A percentile compares a stretch with the other conserved stretches of the same genome.
Conservation (phyloP, 306 rosid genomes). For the Castanopsis chinensis region DNA sequence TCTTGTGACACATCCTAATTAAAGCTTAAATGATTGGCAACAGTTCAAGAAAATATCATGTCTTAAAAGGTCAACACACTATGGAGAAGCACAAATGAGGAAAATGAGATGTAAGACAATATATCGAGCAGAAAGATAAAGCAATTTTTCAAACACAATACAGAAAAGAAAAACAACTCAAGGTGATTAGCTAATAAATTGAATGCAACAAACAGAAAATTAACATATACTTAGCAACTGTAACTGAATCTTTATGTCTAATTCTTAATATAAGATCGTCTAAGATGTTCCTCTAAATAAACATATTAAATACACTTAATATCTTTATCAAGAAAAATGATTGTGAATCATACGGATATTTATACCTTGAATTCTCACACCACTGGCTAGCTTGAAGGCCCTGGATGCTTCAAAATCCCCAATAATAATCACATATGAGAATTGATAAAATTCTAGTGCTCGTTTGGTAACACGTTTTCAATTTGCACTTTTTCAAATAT, state of each 20-base stretch:
- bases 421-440: slow-evolving; percentile 42
- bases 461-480: no score
- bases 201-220: neutral
- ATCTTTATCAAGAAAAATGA: neutral
- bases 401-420: slow-evolving; percentile 76
- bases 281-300: neutral
- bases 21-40: neutral
- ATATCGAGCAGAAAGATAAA: neutral
- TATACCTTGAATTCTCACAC: slow-evolving; percentile 90
- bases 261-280: neutral
- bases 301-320: neutral
- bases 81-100: neutral
- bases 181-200: neutral
- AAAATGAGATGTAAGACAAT: neutral
- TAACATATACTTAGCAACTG: neutral
- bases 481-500: no score
- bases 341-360: slow-evolving; percentile 6
- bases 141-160: neutral
- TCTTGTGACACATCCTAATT: neutral
- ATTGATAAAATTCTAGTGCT: neutral
- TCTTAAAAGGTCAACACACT: neutral
- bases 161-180: neutral
- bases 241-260: neutral
- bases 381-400: slow-evolving; percentile 84
- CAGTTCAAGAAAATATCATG: neutral